Evolutionary conservation across 768 basidiomycete species (phyloP).

Genomic region (Podaxis rugospora): DNA sequence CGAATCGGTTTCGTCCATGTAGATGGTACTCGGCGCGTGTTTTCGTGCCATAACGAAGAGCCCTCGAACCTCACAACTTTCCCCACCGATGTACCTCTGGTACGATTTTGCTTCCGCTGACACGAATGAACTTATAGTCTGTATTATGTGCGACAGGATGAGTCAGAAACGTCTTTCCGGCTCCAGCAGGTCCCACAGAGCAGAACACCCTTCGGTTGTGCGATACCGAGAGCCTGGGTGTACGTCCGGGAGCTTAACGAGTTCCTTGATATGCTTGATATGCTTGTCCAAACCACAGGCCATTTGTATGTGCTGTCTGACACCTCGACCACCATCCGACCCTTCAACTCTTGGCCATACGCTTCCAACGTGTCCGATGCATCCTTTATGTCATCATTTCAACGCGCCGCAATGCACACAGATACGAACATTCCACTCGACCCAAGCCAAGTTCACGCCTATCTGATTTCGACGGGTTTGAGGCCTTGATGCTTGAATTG

Average conservation of each 20-base stretch:
- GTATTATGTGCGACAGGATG: conserved; percentile 94
- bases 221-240: conserved; percentile 97
- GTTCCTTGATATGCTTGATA: conserved; percentile 96
- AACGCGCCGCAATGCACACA: too few relatives aligned
- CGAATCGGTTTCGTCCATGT: too few relatives aligned
- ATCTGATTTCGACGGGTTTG: too few relatives aligned
- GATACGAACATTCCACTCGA: too few relatives aligned
- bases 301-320: conserved; percentile 99
- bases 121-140: conserved; percentile 96
- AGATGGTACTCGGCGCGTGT: too few relatives aligned
- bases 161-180: conserved; percentile 49
- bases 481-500: too few relatives aligned
- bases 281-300: conserved; percentile 98
- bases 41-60: too few relatives aligned
- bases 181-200: conserved; percentile 72
- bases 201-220: conserved; percentile 94
- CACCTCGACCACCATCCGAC: neutral
- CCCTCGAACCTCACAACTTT: too few relatives aligned
- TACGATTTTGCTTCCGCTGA: conserved; percentile 89
- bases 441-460: too few relatives aligned
- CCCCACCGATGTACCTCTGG: conserved; percentile 66
- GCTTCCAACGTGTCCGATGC: too few relatives aligned
- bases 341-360: too few relatives aligned
- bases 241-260: conserved; percentile 92
- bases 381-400: too few relatives aligned